Evolutionary conservation across 441 rosid species (phyloP), one percentile per base, ranked within the genome.

Genomic region (Manihot esculenta): DNA sequence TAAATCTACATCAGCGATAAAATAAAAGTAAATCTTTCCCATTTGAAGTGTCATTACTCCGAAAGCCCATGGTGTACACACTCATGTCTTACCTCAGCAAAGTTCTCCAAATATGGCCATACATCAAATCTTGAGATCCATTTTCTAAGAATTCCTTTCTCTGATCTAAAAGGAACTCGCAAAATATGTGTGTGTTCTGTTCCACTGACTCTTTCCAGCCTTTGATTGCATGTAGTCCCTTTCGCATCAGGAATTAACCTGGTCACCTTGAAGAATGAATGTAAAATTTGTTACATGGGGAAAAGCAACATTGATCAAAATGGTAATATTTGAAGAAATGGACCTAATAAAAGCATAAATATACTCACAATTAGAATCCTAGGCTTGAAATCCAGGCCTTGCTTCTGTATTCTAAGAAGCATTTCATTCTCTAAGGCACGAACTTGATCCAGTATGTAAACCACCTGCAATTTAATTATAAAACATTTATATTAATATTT

Each of bases 51-150:
- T 13, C 12, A 59, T 60, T 60, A 41, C 30, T 9, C 23, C 23
- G 49, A 4, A n/a, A 5, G 30, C 48, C n/a, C n/a, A n/a, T n/a
- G n/a, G 4, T 35, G 7, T 60, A 15, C 53, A 55, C 0, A 41
- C n/a, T 12, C 18, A 48, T 48, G 64, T 49, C 59, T 42, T 85
- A 95, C 99, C 93, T 87, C 85, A 69, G 99, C 86, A 86, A 69
- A 95, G 66, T 77, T 87, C 86, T 95, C 98, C 74, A 95, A 81
- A 72, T 89, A 93, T 66, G 99, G 99, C 99, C 99, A 95, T 27
- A 95, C 88, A 73, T 93, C 98, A 79, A 95, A 95, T 79, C 99
- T 93, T 64, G 99, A 95, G 79, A 95, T 88, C 98, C 97, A 95
- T 64, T 91, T 87, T 62, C 87, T 91, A 70, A 93, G 95, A 75